Base-by-base conservation (phyloP, 352 stramenopile genomes). In the Pythium myriotylum region DNA sequence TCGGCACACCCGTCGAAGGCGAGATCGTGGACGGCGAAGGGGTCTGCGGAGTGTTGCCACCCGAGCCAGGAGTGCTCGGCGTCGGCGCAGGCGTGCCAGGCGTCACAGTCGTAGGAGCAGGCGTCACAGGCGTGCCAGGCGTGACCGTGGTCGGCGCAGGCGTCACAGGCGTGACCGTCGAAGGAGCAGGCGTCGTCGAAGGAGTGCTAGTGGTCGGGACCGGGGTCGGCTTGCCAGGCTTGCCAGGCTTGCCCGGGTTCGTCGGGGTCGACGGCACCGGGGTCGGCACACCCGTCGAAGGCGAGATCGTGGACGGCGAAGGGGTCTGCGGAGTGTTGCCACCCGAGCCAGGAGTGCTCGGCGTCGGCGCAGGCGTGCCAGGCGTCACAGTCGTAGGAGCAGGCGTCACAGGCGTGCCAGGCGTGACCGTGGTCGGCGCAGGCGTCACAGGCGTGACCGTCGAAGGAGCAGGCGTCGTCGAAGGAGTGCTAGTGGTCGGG, bases 261-360 rank as follows among this genome's bases (percentile, higher is more conserved):
- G 13, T 10, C n/a, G 54, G 54, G 19, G 20, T 32, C 0, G 27
- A n/a, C 13, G 54, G 57, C 3, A 45, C 9, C 8, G 59, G 50
- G 7, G 59, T 54, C n/a, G 39, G 27, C 7, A 22, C n/a, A 54
- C 23, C 41, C 3, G 43, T 48, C 43, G 41, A 20, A 5, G 54
- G 54, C 43, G 45, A 27, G 26, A 17, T 27, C 5, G 46, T 50
- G n/a, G 56, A 56, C 22, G 54, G 54, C 26, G 29, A 20, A 41
- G 55, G 55, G 32, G 56, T 64, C 1, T 7, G 17, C 22, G 59
- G 59, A 23, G 43, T 32, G 46, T 53, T 59, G 52, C 24, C 37
- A 33, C 53, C 53, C 45, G 47, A 52, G 9, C 7, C 8, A 42
- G 49, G 49, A 9, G 29, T 20, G 16, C 5, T 5, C 22, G 5